Evolutionary conservation across 495 filamentous ascomycete species (phyloP).

Genomic region (Lasiosphaeris hirsuta): DNA sequence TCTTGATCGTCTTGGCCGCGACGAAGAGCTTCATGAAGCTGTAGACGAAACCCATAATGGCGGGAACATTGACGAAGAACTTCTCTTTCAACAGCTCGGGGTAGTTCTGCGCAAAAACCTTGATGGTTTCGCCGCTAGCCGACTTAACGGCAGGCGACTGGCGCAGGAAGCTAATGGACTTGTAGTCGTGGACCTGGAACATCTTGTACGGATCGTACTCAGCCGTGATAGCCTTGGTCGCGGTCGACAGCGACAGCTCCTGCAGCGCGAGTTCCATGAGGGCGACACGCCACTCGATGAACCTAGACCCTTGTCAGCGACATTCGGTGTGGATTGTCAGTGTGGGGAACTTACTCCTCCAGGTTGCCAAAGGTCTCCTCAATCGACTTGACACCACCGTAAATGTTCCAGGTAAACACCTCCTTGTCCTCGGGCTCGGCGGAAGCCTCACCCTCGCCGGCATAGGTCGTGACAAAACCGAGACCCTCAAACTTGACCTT

Average conservation of each 20-base stretch:
- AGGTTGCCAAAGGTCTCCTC: conserved; percentile 72
- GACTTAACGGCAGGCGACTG: conserved; percentile 64
- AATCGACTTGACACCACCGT: conserved; percentile 64
- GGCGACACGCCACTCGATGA: conserved; percentile 79
- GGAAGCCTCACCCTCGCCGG: conserved; percentile 21
- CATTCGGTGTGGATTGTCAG: neutral
- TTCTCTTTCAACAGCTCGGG: conserved; percentile 83
- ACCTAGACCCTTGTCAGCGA: conserved; percentile 42
- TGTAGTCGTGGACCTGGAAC: conserved; percentile 88
- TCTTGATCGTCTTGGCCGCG: conserved; percentile 73
- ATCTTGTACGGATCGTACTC: conserved; percentile 81
- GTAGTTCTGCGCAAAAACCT: conserved; percentile 72
- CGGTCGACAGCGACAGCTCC: conserved; percentile 61
- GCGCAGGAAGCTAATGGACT: conserved; percentile 75
- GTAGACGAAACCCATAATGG: conserved; percentile 86
- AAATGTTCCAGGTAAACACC: conserved; percentile 50
- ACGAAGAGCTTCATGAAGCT: conserved; percentile 74
- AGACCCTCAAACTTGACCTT: conserved; percentile 55
- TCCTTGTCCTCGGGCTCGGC: conserved; percentile 44
- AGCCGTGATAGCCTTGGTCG: conserved; percentile 69
- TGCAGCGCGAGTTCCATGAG: conserved; percentile 80
- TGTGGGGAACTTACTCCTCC: conserved; percentile 58
- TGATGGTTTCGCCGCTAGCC: conserved; percentile 73
- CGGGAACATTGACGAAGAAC: conserved; percentile 88
- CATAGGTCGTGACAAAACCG: conserved; percentile 54